phyloP scores from a whole-genome alignment of 2,329 filamentous ascomycete species.

The Colletotrichum liriopes region DNA sequence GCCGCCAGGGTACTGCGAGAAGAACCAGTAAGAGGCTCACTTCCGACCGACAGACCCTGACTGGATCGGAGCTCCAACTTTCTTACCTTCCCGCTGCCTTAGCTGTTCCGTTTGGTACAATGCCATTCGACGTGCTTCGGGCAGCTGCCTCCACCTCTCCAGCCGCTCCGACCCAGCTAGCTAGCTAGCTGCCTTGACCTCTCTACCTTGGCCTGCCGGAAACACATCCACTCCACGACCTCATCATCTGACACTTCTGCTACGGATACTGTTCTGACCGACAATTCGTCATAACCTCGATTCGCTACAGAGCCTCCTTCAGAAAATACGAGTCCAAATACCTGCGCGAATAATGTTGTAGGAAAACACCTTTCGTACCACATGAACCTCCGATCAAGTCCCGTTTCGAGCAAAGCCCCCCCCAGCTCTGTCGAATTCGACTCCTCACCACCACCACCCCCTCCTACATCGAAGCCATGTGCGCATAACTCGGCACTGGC shows the following conservation, averaged over 20 bases:
- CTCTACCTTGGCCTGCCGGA: slow-evolving; percentile 39
- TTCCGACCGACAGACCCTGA: neutral
- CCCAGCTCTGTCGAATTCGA: slow-evolving; percentile 9
- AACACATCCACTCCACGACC: slow-evolving; percentile 49
- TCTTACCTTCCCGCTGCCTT: slow-evolving; percentile 29
- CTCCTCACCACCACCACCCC: slow-evolving; percentile 8
- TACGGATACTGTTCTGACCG: slow-evolving; percentile 28
- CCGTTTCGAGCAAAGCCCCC: neutral
- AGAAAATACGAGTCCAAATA: slow-evolving; percentile 20
- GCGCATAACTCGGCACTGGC: slow-evolving; percentile 23
- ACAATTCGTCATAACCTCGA: slow-evolving; percentile 30
- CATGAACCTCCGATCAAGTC: slow-evolving; percentile 4
- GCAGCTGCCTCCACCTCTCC: slow-evolving; percentile 20
- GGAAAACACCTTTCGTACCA: slow-evolving; percentile 4
- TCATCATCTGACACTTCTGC: slow-evolving; percentile 43
- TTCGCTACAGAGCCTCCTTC: slow-evolving; percentile 1
- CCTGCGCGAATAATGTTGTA: slow-evolving; percentile 23
- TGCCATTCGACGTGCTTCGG: slow-evolving; percentile 20
- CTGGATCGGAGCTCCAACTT: slow-evolving; percentile 23
- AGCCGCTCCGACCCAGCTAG: slow-evolving; percentile 22
- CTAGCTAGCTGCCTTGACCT: slow-evolving; percentile 3
- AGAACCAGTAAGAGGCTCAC: slow-evolving; percentile 13
- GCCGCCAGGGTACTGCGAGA: neutral
- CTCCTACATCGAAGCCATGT: slow-evolving; percentile 9
- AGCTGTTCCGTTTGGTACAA: neutral